These are phyloP conservation scores for Amaranthus cruentus DNA, from an alignment of 148 eudicot genomes.

Conservation along the genomic window DNA sequence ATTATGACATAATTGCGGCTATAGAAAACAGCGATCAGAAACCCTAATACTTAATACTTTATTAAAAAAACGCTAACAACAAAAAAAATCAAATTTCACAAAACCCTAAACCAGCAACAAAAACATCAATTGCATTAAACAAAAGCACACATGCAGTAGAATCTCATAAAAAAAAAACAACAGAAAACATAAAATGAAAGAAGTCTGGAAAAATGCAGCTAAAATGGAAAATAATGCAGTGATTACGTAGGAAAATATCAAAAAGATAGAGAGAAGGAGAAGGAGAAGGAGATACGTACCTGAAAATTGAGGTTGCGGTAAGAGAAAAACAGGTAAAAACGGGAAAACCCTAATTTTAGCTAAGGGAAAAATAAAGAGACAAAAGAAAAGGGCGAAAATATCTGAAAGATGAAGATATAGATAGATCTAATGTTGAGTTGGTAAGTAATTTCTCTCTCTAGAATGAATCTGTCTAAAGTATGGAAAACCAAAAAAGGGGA, in stretches of 20 bases:
- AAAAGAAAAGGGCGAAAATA: slow-evolving; percentile 25
- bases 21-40: slow-evolving; percentile 16
- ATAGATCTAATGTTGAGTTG: slow-evolving; percentile 20
- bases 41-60: slow-evolving; percentile 1
- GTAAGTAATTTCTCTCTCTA: no score
- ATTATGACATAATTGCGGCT: not conserved
- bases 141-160: not conserved
- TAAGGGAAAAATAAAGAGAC: slow-evolving; percentile 2
- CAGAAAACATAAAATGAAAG: not conserved
- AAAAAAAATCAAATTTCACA: no score
- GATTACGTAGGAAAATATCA: not conserved
- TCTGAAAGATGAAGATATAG: slow-evolving; percentile 41
- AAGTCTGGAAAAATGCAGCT: slow-evolving; percentile 19
- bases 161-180: not conserved
- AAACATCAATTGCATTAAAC: not conserved
- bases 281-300: slow-evolving; percentile 16
- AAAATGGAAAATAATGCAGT: not conserved
- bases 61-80: no score
- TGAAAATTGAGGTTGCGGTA: slow-evolving; percentile 1
- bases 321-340: slow-evolving; percentile 8
- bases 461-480: no score
- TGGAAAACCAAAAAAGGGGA: no score
- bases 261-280: not conserved
- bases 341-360: slow-evolving; percentile 32
- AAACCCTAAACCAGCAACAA: not conserved